These are phyloP conservation scores for Striga hermonthica DNA, from an alignment of 305 asterid species.

Conservation along the genomic window DNA sequence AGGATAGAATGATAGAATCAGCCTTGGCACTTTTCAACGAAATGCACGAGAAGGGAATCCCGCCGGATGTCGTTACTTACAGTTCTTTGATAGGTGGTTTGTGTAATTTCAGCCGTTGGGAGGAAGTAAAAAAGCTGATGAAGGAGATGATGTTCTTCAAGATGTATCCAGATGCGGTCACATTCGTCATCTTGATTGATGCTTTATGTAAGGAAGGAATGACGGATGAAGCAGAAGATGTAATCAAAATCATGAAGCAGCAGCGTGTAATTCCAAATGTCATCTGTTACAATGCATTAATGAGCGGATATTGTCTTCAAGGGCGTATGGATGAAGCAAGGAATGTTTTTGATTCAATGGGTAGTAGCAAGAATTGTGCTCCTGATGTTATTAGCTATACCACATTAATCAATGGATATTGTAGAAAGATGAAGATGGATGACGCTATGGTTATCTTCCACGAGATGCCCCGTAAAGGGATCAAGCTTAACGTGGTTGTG, in stretches of 20 bases:
- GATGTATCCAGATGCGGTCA: not conserved
- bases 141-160: not conserved
- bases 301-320: constrained; percentile 1
- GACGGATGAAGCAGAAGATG: not conserved
- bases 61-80: not conserved
- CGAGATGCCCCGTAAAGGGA: too few relatives aligned
- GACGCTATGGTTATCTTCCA: too few relatives aligned
- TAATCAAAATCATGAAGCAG: not conserved
- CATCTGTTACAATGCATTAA: not conserved
- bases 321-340: too few relatives aligned
- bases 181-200: not conserved
- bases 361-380: too few relatives aligned
- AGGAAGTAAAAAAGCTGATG: too few relatives aligned
- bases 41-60: not conserved
- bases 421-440: too few relatives aligned
- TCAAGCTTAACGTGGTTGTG: too few relatives aligned
- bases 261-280: not conserved
- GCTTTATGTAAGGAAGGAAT: constrained; percentile 3
- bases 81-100: not conserved
- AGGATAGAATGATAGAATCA: too few relatives aligned
- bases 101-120: too few relatives aligned
- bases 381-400: too few relatives aligned
- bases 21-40: not conserved
- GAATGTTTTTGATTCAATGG: too few relatives aligned
- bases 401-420: too few relatives aligned